Base-by-base conservation (phyloP, 176 grass and related monocot species). In the Juncus effusus region DNA sequence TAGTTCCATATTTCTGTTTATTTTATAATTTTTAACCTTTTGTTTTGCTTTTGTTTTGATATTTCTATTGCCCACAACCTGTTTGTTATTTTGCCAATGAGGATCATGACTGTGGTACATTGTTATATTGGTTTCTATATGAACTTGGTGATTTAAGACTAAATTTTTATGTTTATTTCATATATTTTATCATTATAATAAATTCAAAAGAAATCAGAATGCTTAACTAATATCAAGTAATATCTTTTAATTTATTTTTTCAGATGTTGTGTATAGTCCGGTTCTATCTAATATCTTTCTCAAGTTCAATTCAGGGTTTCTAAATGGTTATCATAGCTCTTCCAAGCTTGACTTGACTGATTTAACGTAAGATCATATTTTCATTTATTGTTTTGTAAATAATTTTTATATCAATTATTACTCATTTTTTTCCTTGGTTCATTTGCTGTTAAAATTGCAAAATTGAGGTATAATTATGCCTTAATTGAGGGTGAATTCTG, bases 331-430 rank as follows among this genome's bases (percentile, higher is more conserved):
- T 68, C 67, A 79, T 71, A 84, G 70, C 28, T 84, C 82, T 9
- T 77, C 80, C 60, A 97, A 82, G 72, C 75, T 89, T 61, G 93
- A 97, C 65, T 89, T 97, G 75, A 92, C 88, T 61, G 88, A 97
- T 83, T 64, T 97, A 78, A 97, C 93, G 93, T 97, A 84, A 97
- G 93, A 89, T 47, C 9, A 47, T 47, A 77, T 72, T 61, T 55
- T 51, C 38, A 50, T 66, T 62, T 54, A 57, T 62, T 58, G 55
- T 77, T 50, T 45, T 59, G n/a, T 3, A 63, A 70, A 63, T 66
- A 74, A 65, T 53, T 36, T 5, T 12, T 60, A 11, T 47, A 47
- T 7, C n/a, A 62, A 19, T 57, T 7, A 47, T 74, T 56, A 35
- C 7, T 51, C 38, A 3, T 47, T 55, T 4, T 12, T 19, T 67